phyloP scores from a whole-genome alignment of 2,329 filamentous ascomycete genomes.

The Diplodia corticola region DNA sequence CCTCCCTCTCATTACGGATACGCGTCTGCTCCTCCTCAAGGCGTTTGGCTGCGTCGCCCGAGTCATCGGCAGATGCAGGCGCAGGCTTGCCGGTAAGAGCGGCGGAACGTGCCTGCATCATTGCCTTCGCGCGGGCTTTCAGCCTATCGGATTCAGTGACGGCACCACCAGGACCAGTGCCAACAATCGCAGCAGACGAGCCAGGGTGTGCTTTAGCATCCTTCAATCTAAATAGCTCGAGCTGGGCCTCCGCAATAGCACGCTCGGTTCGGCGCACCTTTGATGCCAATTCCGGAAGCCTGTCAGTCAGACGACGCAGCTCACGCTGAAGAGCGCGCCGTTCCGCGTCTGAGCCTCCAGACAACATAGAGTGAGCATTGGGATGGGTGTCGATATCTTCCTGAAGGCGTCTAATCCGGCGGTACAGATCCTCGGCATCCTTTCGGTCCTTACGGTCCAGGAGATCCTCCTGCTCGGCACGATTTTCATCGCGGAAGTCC shows the following conservation, averaged over 20 bases:
- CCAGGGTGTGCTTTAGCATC: conserved; percentile 90
- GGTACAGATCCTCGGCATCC: conserved; percentile 91
- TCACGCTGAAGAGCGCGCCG: conserved; percentile 83
- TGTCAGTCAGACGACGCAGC: conserved; percentile 83
- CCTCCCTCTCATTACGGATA: conserved; percentile 81
- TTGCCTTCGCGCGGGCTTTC: conserved; percentile 91
- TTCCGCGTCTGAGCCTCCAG: conserved; percentile 71
- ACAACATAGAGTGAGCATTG: conserved; percentile 57
- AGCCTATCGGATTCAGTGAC: conserved; percentile 93
- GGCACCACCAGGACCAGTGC: conserved; percentile 85
- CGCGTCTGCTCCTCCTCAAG: conserved; percentile 85
- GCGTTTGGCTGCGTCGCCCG: conserved; percentile 76
- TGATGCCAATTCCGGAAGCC: conserved; percentile 87
- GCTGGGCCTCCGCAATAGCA: conserved; percentile 83
- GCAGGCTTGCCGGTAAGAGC: conserved; percentile 84
- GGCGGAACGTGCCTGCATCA: conserved; percentile 97
- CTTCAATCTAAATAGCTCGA: conserved; percentile 90
- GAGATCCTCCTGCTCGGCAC: conserved; percentile 85
- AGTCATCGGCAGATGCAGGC: conserved; percentile 66
- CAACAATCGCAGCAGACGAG: conserved; percentile 77
- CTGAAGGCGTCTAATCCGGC: conserved; percentile 85
- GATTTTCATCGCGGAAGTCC: conserved; percentile 91
- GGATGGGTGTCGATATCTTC: conserved; percentile 94
- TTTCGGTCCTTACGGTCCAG: conserved; percentile 87
- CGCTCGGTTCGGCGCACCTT: conserved; percentile 89